Percentiles rank a stretch among this genome's conserved stretches.
Conservation (phyloP, 805 yeast genomes). For the Barnettozyma wickerhamii region DNA sequence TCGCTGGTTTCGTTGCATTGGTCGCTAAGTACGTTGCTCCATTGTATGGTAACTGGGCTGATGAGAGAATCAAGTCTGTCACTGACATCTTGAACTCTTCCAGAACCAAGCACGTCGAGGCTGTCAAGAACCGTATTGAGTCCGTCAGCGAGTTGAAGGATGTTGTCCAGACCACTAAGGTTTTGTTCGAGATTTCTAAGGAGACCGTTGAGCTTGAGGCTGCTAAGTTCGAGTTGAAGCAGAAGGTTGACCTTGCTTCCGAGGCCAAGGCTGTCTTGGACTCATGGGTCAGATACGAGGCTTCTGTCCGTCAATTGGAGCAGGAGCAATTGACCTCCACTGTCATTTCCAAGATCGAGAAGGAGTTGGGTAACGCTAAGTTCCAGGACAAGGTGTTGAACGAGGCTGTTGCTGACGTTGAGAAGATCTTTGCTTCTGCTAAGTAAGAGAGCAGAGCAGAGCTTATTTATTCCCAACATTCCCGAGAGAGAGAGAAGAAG, state of each 20-base stretch:
- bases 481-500: not conserved
- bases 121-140: constrained; percentile 89
- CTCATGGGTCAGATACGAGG: constrained; percentile 98
- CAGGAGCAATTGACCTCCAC: constrained; percentile 86
- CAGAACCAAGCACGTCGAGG: constrained; percentile 84
- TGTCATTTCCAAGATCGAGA: constrained; percentile 84
- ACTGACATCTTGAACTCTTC: constrained; percentile 79
- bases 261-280: constrained; percentile 96
- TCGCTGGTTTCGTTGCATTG: constrained; percentile 69
- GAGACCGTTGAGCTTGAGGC: constrained; percentile 97
- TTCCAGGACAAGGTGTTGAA: constrained; percentile 90
- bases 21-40: constrained; percentile 90
- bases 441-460: too few species aligned
- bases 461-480: too few species aligned
- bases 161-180: constrained; percentile 87
- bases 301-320: constrained; percentile 92
- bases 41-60: constrained; percentile 91
- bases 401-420: constrained; percentile 90
- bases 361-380: constrained; percentile 79
- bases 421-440: constrained; percentile 62
- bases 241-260: constrained; percentile 76
- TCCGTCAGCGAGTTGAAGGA: constrained; percentile 86
- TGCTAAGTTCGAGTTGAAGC: constrained; percentile 88
- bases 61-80: constrained; percentile 77
- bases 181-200: constrained; percentile 88